Evolutionary conservation across 139 green algal species (phyloP), one percentile per base, ranked within the genome.

Genomic region (Edaphochlamys debaryana): DNA sequence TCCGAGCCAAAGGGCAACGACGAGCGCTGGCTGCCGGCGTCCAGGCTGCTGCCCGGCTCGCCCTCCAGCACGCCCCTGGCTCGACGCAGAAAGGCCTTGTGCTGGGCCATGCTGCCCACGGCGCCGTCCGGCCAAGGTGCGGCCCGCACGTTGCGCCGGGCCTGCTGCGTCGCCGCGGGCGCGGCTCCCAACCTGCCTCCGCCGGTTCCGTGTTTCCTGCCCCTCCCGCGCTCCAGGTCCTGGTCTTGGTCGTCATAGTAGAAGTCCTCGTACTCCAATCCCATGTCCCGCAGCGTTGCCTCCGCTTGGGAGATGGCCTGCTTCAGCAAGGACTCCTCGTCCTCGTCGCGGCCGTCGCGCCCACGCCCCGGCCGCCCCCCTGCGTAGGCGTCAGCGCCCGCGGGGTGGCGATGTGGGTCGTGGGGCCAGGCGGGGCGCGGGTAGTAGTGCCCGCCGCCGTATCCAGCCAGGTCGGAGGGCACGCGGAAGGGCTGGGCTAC

Each of bases 281-380:
- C 60, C 42, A 81, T 27, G n/a, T 66, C 75, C 15, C 37, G 75
- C 23, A 81, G 60, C n/a, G 75, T 71, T 0, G 60, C 38, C 30
- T 81, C 60, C 40, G 74, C 74, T 11, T 80, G 58, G 6, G 58
- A 69, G 40, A 80, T 25, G 3, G 74, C 74, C 29, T 41, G 75
- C 58, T 81, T 60, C 32, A 81, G 75, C 40, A 81, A 30, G 38
- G 73, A 69, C 20, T 5, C 20, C 1, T 34, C 45, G 60, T 22
- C 17, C 30, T 67, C 60, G n/a, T n/a, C n/a, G n/a, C n/a, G n/a
- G n/a, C n/a, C n/a, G n/a, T n/a, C n/a, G n/a, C n/a, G n/a, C n/a
- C n/a, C n/a, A n/a, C n/a, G n/a, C n/a, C n/a, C n/a, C n/a, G n/a
- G n/a, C n/a, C n/a, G n/a, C n/a, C n/a, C n/a, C n/a, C n/a, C n/a